A percentile compares a stretch with the other conserved stretches of the same genome.
Conservation (phyloP, 768 basidiomycete genomes). For the Boletus tomentosulus region DNA sequence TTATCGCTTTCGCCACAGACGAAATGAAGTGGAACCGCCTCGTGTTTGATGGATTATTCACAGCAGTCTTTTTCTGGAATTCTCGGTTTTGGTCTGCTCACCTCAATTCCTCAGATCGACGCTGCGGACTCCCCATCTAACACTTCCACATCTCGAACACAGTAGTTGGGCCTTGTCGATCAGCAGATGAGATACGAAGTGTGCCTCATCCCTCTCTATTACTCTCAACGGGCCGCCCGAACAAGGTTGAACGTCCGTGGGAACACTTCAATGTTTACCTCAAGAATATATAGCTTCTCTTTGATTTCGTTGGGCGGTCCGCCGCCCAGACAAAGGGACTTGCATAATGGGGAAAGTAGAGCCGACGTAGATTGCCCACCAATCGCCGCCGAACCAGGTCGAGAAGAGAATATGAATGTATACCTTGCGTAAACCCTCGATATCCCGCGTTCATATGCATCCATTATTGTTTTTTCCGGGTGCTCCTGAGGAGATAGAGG, state of each 20-base stretch:
- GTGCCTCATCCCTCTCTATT: not conserved
- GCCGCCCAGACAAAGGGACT: conserved; percentile 4
- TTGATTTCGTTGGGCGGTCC: not conserved
- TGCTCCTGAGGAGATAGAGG: conserved; percentile 13
- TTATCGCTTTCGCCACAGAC: conserved; percentile 4
- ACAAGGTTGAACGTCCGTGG: not conserved
- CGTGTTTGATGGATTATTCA: conserved; percentile 15
- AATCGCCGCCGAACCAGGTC: conserved; percentile 11
- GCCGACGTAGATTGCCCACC: conserved; percentile 1
- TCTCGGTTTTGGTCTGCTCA: not conserved
- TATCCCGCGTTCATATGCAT: conserved; percentile 31
- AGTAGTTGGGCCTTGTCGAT: not conserved
- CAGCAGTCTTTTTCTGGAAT: conserved; percentile 1
- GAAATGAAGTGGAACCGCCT: conserved; percentile 21
- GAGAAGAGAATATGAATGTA: not conserved
- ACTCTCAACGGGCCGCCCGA: not conserved
- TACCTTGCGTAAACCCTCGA: conserved; percentile 13
- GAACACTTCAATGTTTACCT: not conserved
- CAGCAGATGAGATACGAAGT: not conserved
- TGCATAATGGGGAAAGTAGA: conserved; percentile 8
- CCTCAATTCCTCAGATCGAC: not conserved
- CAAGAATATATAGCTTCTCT: not conserved
- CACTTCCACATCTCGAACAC: not conserved
- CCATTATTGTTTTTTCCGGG: conserved; percentile 50
- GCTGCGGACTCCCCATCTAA: not conserved